Evolutionary conservation across 1,139 yeast species (phyloP).

Genomic region (Candida sp.): DNA sequence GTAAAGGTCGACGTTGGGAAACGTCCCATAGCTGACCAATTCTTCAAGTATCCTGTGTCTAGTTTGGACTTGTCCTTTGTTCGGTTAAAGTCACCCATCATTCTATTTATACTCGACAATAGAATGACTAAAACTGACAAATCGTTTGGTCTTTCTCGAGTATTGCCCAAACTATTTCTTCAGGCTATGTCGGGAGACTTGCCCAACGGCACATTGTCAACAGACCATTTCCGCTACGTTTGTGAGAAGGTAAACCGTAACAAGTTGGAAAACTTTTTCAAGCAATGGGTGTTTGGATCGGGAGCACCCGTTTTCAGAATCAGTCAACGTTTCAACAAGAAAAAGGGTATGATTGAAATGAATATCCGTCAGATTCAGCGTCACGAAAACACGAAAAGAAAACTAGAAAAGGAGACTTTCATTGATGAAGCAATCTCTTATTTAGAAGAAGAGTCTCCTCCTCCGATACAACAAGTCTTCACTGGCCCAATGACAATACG

Average conservation of each 20-base stretch:
- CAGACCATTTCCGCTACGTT: slow-evolving; percentile 85
- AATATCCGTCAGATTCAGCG: slow-evolving; percentile 89
- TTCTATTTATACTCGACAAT: slow-evolving; percentile 81
- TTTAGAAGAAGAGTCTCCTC: slow-evolving; percentile 41
- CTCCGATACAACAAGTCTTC: slow-evolving; percentile 55
- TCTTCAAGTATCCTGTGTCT: slow-evolving; percentile 70
- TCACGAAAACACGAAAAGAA: slow-evolving; percentile 49
- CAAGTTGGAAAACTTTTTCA: slow-evolving; percentile 81
- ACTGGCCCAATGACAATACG: slow-evolving; percentile 97
- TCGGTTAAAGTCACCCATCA: slow-evolving; percentile 82
- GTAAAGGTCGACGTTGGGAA: slow-evolving; percentile 80
- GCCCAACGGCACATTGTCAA: slow-evolving; percentile 76
- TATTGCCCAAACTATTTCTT: slow-evolving; percentile 85
- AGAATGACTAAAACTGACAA: slow-evolving; percentile 97
- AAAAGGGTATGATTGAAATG: slow-evolving; percentile 94
- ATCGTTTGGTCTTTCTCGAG: slow-evolving; percentile 90
- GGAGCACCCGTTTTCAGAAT: slow-evolving; percentile 92
- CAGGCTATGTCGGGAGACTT: slow-evolving; percentile 98
- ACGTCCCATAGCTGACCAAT: slow-evolving; percentile 78
- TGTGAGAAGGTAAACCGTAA: slow-evolving; percentile 95
- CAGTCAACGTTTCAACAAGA: slow-evolving; percentile 91
- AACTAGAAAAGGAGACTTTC: slow-evolving; percentile 43
- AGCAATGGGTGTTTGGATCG: slow-evolving; percentile 91
- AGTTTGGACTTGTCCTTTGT: slow-evolving; percentile 64
- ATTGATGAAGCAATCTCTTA: slow-evolving; percentile 51